Conservation (phyloP, 2,329 filamentous ascomycete species). For the Xylaria arbuscula region DNA sequence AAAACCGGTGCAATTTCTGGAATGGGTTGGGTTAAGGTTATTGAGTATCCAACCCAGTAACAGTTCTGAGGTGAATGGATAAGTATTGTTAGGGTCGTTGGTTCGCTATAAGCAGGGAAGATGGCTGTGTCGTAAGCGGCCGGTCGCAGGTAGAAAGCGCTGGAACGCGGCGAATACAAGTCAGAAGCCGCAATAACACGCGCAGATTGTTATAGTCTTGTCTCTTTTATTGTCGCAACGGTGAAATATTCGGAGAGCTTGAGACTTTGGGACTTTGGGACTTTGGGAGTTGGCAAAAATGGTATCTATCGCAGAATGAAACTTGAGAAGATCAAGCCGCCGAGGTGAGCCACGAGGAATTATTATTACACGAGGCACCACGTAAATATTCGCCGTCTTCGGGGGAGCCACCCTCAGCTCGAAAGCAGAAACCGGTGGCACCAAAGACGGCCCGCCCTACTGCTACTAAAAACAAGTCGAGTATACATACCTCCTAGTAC, state of each 20-base stretch:
- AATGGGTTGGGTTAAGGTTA: background rate
- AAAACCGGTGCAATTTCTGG: background rate
- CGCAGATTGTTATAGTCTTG: background rate
- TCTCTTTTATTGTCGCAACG: background rate
- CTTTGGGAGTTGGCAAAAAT: conserved; percentile 6
- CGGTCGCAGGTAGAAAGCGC: conserved; percentile 2
- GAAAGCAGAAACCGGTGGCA: conserved; percentile 4
- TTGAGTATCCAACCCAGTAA: conserved; percentile 1
- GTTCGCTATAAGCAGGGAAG: background rate
- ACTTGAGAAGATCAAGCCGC: conserved; percentile 1
- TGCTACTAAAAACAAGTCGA: conserved; percentile 1
- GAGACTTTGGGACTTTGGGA: background rate
- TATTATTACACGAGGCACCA: conserved; percentile 6
- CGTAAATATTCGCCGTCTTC: conserved; percentile 21
- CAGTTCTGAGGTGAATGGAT: conserved; percentile 2
- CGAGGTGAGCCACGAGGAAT: conserved; percentile 1
- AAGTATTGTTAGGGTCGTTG: background rate
- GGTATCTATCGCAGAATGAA: background rate
- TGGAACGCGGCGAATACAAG: background rate
- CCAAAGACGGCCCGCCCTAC: conserved; percentile 16
- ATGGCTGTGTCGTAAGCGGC: conserved; percentile 16
- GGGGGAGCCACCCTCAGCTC: conserved; percentile 21
- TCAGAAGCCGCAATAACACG: background rate
- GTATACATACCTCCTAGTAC: background rate
- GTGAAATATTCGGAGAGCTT: background rate